Conservation (phyloP, 306 rosid genomes). For the Hippophae rhamnoides region DNA sequence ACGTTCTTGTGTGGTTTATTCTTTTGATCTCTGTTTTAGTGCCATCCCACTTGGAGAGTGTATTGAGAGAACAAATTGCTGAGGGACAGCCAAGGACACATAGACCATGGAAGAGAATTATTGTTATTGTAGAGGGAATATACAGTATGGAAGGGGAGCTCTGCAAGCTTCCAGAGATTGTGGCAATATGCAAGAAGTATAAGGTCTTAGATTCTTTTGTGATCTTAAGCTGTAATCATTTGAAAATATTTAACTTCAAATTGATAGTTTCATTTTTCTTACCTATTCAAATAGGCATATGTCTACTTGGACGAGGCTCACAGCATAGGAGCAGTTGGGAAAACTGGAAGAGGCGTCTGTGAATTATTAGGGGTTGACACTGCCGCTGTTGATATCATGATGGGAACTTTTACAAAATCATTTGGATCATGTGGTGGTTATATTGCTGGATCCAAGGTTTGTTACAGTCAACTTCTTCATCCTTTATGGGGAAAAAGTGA, state of each 20-base stretch:
- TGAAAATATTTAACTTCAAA: neutral
- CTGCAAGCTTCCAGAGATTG: slow-evolving; percentile 87
- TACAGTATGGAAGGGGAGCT: slow-evolving; percentile 98
- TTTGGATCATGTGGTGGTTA: slow-evolving; percentile 95
- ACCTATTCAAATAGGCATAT: slow-evolving; percentile 35
- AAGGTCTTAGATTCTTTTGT: slow-evolving; percentile 33
- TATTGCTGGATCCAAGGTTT: slow-evolving; percentile 86
- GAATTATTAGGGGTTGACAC: slow-evolving; percentile 86
- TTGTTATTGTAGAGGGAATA: slow-evolving; percentile 87
- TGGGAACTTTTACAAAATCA: slow-evolving; percentile 95
- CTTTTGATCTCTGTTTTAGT: slow-evolving; percentile 29
- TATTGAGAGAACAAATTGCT: slow-evolving; percentile 83
- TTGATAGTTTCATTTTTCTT: neutral
- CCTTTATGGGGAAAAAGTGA: neutral
- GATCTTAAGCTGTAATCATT: neutral
- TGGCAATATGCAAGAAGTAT: slow-evolving; percentile 75
- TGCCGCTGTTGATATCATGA: slow-evolving; percentile 83
- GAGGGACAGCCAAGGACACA: slow-evolving; percentile 93
- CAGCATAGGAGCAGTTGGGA: slow-evolving; percentile 89
- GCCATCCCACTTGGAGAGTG: slow-evolving; percentile 76
- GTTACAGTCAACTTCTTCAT: neutral
- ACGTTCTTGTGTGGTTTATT: neutral
- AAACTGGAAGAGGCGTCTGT: slow-evolving; percentile 60
- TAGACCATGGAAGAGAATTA: slow-evolving; percentile 89
- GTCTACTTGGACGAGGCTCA: slow-evolving; percentile 82